phyloP scores from a whole-genome alignment of 2,329 filamentous ascomycete genomes.

The Xylariomycetidae sp. region DNA sequence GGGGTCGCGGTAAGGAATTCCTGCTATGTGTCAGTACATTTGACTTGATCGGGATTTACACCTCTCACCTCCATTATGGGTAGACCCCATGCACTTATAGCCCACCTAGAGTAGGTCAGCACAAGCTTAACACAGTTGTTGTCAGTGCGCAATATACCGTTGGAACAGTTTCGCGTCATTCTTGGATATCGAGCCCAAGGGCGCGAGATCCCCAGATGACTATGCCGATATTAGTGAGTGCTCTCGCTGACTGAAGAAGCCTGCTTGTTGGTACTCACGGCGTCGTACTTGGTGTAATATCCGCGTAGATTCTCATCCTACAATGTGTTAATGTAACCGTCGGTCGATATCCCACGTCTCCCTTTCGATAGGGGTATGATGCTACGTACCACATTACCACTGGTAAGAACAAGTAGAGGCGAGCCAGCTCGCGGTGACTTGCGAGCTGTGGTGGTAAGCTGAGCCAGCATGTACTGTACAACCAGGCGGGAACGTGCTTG shows the following conservation, averaged over 20 bases:
- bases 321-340: conserved; percentile 1
- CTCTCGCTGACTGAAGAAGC: too few relatives aligned
- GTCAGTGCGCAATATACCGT: too few relatives aligned
- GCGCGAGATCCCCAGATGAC: conserved; percentile 7
- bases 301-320: conserved; percentile 7
- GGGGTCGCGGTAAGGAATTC: conserved; percentile 8
- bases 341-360: too few relatives aligned
- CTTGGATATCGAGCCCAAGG: conserved; percentile 7
- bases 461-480: conserved; percentile 9
- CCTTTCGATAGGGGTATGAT: background rate
- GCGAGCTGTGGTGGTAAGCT: conserved; percentile 10
- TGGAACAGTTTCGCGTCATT: conserved; percentile 9
- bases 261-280: too few relatives aligned
- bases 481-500: conserved; percentile 9
- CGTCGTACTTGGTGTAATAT: conserved; percentile 3
- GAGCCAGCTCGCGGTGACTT: conserved; percentile 4
- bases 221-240: too few relatives aligned
- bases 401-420: conserved; percentile 6
- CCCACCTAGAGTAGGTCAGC: too few relatives aligned
- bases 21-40: too few relatives aligned
- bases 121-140: too few relatives aligned
- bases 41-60: too few relatives aligned
- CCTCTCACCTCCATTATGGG: too few relatives aligned
- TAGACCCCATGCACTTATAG: conserved; percentile 3
- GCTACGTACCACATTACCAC: conserved; percentile 8